Percentiles rank a stretch among this genome's conserved stretches.
phyloP scores from a whole-genome alignment of 2,329 filamentous ascomycete genomes.

The Tolypocladium paradoxum region DNA sequence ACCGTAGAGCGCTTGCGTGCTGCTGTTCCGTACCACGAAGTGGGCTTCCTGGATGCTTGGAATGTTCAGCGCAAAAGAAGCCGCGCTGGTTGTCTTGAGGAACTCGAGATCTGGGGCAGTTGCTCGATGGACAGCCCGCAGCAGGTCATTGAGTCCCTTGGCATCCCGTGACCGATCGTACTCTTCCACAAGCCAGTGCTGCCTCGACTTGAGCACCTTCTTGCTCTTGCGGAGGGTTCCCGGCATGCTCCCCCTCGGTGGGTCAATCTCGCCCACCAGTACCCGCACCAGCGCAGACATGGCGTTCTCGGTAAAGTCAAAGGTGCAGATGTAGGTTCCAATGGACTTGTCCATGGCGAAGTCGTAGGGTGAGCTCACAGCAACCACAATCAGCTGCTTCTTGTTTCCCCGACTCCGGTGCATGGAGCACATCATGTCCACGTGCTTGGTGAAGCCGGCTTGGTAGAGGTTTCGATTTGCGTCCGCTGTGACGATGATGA shows the following conservation, averaged over 20 bases:
- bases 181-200: constrained; percentile 88
- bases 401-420: constrained; percentile 66
- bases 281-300: constrained; percentile 75
- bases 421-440: constrained; percentile 90
- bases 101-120: constrained; percentile 58
- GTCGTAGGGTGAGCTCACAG: constrained; percentile 92
- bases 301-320: constrained; percentile 90
- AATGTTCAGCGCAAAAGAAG: constrained; percentile 65
- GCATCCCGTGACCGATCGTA: constrained; percentile 74
- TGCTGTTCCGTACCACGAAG: constrained; percentile 89
- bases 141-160: constrained; percentile 61
- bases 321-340: constrained; percentile 88
- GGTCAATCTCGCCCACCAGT: constrained; percentile 63
- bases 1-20: constrained; percentile 80
- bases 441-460: constrained; percentile 88
- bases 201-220: constrained; percentile 77
- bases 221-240: constrained; percentile 78
- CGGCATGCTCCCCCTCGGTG: constrained; percentile 49
- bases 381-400: constrained; percentile 82
- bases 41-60: constrained; percentile 68
- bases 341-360: constrained; percentile 89
- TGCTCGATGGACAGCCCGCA: constrained; percentile 58
- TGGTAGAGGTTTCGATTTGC: constrained; percentile 92
- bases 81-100: constrained; percentile 56
- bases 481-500: constrained; percentile 87